Conservation (phyloP, 805 yeast genomes). For the Cyberlindnera veronae region DNA sequence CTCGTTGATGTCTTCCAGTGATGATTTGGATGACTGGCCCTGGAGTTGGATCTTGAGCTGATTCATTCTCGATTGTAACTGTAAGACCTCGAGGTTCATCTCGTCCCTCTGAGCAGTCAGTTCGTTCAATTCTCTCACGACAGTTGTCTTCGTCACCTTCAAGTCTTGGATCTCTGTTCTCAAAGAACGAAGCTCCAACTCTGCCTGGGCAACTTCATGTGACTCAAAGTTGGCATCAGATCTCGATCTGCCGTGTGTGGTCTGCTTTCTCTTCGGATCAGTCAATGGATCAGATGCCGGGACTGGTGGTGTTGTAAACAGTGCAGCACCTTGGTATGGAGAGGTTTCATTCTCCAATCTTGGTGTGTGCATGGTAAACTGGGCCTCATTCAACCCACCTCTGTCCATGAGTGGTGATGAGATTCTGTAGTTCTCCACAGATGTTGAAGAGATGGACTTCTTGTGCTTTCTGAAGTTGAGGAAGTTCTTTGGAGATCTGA, state of each 20-base stretch:
- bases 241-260: conserved; percentile 18
- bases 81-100: conserved; percentile 39
- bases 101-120: conserved; percentile 45
- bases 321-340: conserved; percentile 24
- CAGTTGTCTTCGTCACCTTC: conserved; percentile 38
- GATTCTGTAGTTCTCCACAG: conserved; percentile 23
- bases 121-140: conserved; percentile 49
- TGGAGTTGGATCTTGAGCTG: conserved; percentile 13
- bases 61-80: conserved; percentile 21
- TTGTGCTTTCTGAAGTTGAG: conserved; percentile 25
- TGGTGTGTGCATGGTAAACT: conserved; percentile 15
- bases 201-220: conserved; percentile 26
- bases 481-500: conserved; percentile 28
- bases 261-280: conserved; percentile 5
- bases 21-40: conserved; percentile 11
- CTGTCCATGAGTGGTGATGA: conserved; percentile 23
- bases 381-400: conserved; percentile 7
- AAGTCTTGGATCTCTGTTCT: conserved; percentile 40
- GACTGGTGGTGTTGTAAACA: conserved; percentile 29
- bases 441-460: conserved; percentile 25
- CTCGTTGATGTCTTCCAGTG: conserved; percentile 9
- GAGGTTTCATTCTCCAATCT: conserved; percentile 8
- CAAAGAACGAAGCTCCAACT: conserved; percentile 37
- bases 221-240: conserved; percentile 18
- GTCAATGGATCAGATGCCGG: conserved; percentile 10